These are phyloP conservation scores for Alternaria conjuncta DNA, from an alignment of 2,329 filamentous ascomycete species.

Conservation along the genomic window DNA sequence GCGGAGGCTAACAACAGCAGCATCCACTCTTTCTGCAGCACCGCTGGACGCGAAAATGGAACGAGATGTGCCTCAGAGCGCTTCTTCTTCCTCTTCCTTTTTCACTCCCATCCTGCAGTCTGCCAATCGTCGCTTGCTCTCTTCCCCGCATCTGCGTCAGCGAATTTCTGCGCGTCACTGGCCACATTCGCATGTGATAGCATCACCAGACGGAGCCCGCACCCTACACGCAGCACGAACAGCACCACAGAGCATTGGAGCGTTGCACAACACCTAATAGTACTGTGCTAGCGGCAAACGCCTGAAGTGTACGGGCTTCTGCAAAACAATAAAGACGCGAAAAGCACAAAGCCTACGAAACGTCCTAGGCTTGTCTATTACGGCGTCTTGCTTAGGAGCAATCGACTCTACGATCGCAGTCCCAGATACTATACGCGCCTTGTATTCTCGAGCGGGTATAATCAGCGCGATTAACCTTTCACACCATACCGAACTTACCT, in stretches of 20 bases:
- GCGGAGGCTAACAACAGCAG: constrained; percentile 20
- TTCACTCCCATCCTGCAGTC: background rate
- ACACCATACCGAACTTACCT: background rate
- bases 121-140: background rate
- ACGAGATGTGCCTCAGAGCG: constrained; percentile 4
- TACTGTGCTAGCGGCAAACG: background rate
- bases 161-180: constrained; percentile 21
- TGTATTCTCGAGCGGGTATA: background rate
- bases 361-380: background rate
- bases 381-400: background rate
- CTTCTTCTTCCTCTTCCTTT: constrained; percentile 8
- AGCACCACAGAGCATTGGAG: background rate
- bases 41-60: constrained; percentile 23
- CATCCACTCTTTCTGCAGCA: constrained; percentile 26
- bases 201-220: constrained; percentile 21
- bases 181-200: constrained; percentile 38
- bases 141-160: constrained; percentile 15
- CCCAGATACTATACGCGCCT: background rate
- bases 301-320: background rate
- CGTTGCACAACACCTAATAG: background rate
- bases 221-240: constrained; percentile 6
- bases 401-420: background rate
- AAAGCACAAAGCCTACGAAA: constrained; percentile 1
- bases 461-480: background rate
- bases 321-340: background rate